Evolutionary conservation across 2,329 filamentous ascomycete genomes (phyloP), one percentile per base, ranked within the genome.

Genomic region (Fusarium stilboides): DNA sequence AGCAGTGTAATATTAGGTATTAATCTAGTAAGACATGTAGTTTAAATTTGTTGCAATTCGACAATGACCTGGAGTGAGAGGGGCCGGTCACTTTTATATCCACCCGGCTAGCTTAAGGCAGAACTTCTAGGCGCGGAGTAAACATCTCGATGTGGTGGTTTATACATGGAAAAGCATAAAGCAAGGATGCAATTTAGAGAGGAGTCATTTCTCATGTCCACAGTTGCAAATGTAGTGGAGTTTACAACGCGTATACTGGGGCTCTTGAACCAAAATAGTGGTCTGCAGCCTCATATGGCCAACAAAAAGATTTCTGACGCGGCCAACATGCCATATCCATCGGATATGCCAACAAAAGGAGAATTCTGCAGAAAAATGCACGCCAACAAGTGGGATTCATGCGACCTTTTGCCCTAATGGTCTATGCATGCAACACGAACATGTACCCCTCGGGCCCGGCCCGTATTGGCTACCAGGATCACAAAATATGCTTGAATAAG

Each of bases 301-400:
- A 65, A 50, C 62, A 60, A 61, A 31, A 36, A 22, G 43, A 37
- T n/a, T 43, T 51, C 37, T 65, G 49, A 66, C 55, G 62, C 62
- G 62, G 61, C 62, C 62, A 65, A 65, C 62, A 52, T 51, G 52
- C 33, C 55, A 66, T 61, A 49, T 43, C 22, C 15, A 50, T 40
- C 45, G 54, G 61, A 52, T 39, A 33, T 56, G 22, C 44, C 33
- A 39, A 22, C 65, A 42, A 51, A 61, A 65, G 40, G 31, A 69
- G 62, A 46, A 40, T 24, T 44, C n/a, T 69, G 65, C 53, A 49
- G 54, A 6, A 26, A 19, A 26, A 36, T 42, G 53, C 66, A 53
- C 65, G 66, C 43, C 42, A 66, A 54, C 37, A 33, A 47, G 65
- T 69, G 60, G 53, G 42, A 49, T 55, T 28, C 62, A 69, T 69